phyloP scores from a whole-genome alignment of 257 asterid species.

The Petunia axillaris region DNA sequence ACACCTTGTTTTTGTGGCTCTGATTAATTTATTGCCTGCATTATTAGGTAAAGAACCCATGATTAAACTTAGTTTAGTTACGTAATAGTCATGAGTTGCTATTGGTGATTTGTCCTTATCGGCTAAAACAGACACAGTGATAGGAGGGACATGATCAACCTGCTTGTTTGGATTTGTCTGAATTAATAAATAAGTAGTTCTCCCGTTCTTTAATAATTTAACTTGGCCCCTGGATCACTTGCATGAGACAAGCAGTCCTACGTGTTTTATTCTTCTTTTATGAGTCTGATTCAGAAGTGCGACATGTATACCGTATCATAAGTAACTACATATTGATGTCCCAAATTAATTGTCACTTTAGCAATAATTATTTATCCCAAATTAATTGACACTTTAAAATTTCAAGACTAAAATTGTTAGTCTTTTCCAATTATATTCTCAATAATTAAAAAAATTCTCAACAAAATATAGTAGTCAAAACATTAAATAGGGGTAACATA shows the following conservation, averaged over 20 bases:
- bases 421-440: too few species aligned
- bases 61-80: background rate
- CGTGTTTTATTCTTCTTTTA: background rate
- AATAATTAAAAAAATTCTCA: too few species aligned
- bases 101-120: background rate
- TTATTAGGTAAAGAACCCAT: background rate
- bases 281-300: too few species aligned
- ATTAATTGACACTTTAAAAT: too few species aligned
- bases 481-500: too few species aligned
- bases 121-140: background rate
- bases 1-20: background rate
- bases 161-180: background rate
- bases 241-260: background rate
- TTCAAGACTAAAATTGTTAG: too few species aligned
- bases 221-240: background rate
- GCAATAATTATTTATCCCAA: too few species aligned
- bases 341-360: too few species aligned
- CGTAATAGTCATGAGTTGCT: background rate
- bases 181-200: background rate
- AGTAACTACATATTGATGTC: too few species aligned
- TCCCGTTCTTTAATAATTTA: background rate
- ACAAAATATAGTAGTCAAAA: too few species aligned
- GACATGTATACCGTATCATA: too few species aligned
- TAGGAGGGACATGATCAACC: slow-evolving; percentile 22
- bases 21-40: background rate